A percentile compares a stretch with the other conserved stretches of the same genome.
phyloP scores from a whole-genome alignment of 768 basidiomycete genomes.

The Russula emetica region DNA sequence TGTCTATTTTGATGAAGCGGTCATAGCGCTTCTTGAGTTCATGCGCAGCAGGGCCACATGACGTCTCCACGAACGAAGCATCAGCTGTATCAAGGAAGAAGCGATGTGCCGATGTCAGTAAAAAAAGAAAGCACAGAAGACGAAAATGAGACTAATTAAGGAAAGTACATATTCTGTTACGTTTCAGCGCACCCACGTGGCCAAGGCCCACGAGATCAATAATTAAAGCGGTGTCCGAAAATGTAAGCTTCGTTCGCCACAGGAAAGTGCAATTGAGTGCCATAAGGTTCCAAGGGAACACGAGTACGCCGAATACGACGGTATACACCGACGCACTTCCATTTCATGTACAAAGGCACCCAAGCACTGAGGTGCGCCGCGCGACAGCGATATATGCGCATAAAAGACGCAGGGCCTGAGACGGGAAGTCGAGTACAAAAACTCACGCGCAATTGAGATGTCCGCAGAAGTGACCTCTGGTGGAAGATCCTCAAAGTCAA shows the following conservation, averaged over 20 bases:
- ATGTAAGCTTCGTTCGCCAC: constrained; percentile 6
- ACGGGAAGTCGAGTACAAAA: constrained; percentile 16
- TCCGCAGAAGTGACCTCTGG: constrained; percentile 35
- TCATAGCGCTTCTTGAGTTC: constrained; percentile 77
- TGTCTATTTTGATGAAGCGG: constrained; percentile 59
- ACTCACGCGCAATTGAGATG: constrained; percentile 36
- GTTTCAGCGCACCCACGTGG: constrained; percentile 19
- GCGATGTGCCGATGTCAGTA: constrained; percentile 12
- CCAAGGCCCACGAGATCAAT: background rate
- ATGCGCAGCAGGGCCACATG: constrained; percentile 68
- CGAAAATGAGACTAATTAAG: constrained; percentile 9
- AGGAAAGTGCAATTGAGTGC: constrained; percentile 3
- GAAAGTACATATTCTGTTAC: constrained; percentile 1
- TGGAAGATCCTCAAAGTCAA: constrained; percentile 30
- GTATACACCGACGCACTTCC: constrained; percentile 2
- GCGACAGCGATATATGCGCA: constrained; percentile 3
- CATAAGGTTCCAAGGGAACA: constrained; percentile 9
- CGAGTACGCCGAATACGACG: constrained; percentile 1
- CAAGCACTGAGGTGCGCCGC: background rate
- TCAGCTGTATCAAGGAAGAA: constrained; percentile 46
- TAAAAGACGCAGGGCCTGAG: background rate
- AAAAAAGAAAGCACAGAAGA: constrained; percentile 6
- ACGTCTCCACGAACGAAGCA: constrained; percentile 74
- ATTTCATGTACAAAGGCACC: background rate
- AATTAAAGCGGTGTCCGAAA: constrained; percentile 4